Evolutionary conservation across 192 early-diverging fungal species (phyloP).

Genomic region (Spinellus fusiger): DNA sequence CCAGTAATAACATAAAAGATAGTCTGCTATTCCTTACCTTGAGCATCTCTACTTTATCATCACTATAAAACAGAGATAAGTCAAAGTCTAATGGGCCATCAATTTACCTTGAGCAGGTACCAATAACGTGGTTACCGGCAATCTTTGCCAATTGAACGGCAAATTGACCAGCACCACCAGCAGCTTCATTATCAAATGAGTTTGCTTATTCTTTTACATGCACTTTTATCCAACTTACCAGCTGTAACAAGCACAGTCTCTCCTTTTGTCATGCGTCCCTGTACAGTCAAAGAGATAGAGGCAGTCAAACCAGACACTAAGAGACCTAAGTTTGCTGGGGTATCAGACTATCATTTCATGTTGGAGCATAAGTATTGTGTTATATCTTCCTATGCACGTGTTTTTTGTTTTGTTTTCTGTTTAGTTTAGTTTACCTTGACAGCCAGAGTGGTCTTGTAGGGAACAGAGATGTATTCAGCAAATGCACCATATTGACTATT

Average conservation of each 20-base stretch:
- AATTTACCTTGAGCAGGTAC: slow-evolving; percentile 41
- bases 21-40: slow-evolving; percentile 14
- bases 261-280: slow-evolving; percentile 38
- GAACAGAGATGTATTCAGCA: slow-evolving; percentile 40
- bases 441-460: slow-evolving; percentile 23
- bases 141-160: slow-evolving; percentile 56
- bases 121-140: slow-evolving; percentile 54
- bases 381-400: too few relatives aligned
- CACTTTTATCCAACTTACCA: slow-evolving; percentile 11
- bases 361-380: too few relatives aligned
- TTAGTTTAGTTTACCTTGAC: slow-evolving; percentile 27
- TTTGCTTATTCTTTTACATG: neutral
- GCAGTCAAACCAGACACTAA: slow-evolving; percentile 51
- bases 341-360: neutral
- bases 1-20: neutral
- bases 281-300: slow-evolving; percentile 41
- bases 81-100: neutral
- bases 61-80: slow-evolving; percentile 6
- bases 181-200: slow-evolving; percentile 23
- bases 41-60: slow-evolving; percentile 43
- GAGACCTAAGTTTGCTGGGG: slow-evolving; percentile 20
- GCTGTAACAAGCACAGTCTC: slow-evolving; percentile 55
- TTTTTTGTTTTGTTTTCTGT: too few relatives aligned
- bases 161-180: slow-evolving; percentile 55
- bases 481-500: slow-evolving; percentile 45